phyloP scores from a whole-genome alignment of 2,329 filamentous ascomycete species.

The Sclerotinia glacialis region DNA sequence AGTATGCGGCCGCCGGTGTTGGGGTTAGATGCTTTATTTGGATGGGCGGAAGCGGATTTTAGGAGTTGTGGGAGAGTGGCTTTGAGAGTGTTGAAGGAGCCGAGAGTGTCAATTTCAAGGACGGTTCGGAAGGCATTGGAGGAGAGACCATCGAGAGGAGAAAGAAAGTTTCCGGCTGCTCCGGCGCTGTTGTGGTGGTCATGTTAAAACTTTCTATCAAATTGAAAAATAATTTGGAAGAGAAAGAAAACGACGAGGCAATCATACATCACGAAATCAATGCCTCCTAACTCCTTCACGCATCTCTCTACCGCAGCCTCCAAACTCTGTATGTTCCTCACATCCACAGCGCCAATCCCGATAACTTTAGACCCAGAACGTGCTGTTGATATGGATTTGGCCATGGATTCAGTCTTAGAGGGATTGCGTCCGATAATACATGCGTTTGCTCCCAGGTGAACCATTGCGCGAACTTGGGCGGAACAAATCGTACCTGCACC shows the following conservation, averaged over 20 bases:
- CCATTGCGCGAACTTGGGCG: constrained; percentile 86
- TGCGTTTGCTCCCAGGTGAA: constrained; percentile 87
- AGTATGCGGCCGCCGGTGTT: constrained; percentile 75
- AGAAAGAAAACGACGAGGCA: constrained; percentile 17
- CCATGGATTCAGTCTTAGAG: constrained; percentile 79
- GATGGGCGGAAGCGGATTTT: constrained; percentile 61
- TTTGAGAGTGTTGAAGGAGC: constrained; percentile 93
- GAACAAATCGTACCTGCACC: constrained; percentile 93
- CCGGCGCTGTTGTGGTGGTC: constrained; percentile 62
- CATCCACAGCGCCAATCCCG: constrained; percentile 77
- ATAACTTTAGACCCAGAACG: constrained; percentile 79
- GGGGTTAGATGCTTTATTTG: constrained; percentile 58
- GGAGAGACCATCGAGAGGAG: constrained; percentile 76
- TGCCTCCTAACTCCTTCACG: constrained; percentile 75
- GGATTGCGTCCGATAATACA: constrained; percentile 90
- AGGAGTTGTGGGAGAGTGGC: constrained; percentile 81
- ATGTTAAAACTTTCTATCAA: background rate
- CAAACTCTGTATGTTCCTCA: constrained; percentile 69
- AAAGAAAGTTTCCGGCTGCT: constrained; percentile 92
- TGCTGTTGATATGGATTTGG: constrained; percentile 76
- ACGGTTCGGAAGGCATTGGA: constrained; percentile 92
- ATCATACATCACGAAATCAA: constrained; percentile 86
- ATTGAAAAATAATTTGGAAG: background rate
- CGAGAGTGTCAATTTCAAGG: constrained; percentile 92
- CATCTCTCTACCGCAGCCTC: constrained; percentile 75